phyloP scores from a whole-genome alignment of 371 early-diverging fungal species.

The Mucor circinelloides region DNA sequence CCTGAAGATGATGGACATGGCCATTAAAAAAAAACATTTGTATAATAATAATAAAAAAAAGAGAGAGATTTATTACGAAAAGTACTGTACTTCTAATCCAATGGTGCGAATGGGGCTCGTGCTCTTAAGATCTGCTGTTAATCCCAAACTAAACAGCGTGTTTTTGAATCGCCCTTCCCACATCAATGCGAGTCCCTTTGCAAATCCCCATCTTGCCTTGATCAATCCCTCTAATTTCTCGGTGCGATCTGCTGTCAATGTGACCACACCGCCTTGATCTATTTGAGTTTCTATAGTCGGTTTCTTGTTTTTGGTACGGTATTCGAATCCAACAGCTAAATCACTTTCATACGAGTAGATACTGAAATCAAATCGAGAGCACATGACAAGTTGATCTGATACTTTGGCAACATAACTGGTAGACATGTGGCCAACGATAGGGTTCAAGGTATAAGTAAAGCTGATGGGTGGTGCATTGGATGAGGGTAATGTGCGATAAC shows the following conservation, averaged over 20 bases:
- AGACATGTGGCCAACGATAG: slow-evolving; percentile 84
- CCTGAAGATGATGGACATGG: slow-evolving; percentile 58
- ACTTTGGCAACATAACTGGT: slow-evolving; percentile 82
- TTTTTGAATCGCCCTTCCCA: slow-evolving; percentile 72
- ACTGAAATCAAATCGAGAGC: slow-evolving; percentile 87
- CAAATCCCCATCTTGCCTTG: slow-evolving; percentile 58
- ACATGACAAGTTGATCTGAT: slow-evolving; percentile 65
- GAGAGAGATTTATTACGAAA: slow-evolving; percentile 40
- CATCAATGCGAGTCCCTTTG: slow-evolving; percentile 61
- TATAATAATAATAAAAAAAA: slow-evolving; percentile 2
- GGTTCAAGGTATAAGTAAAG: slow-evolving; percentile 80
- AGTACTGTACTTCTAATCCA: slow-evolving; percentile 68
- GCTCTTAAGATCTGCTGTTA: slow-evolving; percentile 55
- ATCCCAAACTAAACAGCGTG: slow-evolving; percentile 60
- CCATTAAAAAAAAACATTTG: slow-evolving; percentile 35
- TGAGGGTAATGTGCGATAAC: slow-evolving; percentile 69
- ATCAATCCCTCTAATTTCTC: slow-evolving; percentile 62
- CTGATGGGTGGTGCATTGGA: slow-evolving; percentile 56
- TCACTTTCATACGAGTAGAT: slow-evolving; percentile 88
- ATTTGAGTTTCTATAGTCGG: slow-evolving; percentile 5
- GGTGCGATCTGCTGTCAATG: slow-evolving; percentile 23
- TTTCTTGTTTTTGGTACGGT: slow-evolving; percentile 35
- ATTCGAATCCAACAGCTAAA: slow-evolving; percentile 81
- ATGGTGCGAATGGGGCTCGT: slow-evolving; percentile 59
- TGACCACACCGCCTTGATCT: slow-evolving; percentile 8